phyloP scores from a whole-genome alignment of 176 grass and related monocot genomes.

The Cocos nucifera region DNA sequence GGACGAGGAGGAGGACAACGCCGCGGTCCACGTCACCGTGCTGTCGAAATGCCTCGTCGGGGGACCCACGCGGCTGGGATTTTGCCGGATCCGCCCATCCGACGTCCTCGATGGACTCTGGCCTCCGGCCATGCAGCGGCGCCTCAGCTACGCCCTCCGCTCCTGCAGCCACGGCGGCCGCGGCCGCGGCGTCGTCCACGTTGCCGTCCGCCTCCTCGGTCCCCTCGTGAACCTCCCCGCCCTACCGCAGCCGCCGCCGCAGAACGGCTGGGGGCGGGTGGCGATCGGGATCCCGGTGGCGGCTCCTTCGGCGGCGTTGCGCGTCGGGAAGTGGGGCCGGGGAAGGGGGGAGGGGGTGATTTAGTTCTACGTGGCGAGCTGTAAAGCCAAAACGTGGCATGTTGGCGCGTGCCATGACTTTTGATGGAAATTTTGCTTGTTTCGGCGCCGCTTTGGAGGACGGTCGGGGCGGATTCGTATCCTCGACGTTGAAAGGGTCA shows the following conservation, averaged over 20 bases:
- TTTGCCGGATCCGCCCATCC: conserved; percentile 40
- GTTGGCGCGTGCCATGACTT: no score
- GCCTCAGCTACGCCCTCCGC: conserved; percentile 76
- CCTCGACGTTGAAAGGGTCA: no score
- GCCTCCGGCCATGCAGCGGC: conserved; percentile 43
- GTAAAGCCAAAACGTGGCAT: no score
- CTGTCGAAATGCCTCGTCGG: conserved; percentile 35
- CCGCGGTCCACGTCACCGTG: conserved; percentile 34
- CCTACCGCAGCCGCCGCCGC: background rate
- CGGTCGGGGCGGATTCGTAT: no score
- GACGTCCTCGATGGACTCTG: conserved; percentile 77
- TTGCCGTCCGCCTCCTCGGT: conserved; percentile 65
- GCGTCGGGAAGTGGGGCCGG: background rate
- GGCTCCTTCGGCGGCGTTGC: background rate
- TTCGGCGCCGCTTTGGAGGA: no score
- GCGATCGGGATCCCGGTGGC: conserved; percentile 73
- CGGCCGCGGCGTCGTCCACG: conserved; percentile 49
- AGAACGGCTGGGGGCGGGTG: conserved; percentile 55
- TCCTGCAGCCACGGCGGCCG: conserved; percentile 24
- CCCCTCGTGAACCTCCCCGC: conserved; percentile 6
- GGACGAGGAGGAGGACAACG: background rate
- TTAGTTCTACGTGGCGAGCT: no score
- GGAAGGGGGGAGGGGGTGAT: no score
- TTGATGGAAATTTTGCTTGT: no score
- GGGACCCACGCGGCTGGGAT: conserved; percentile 48